A percentile compares a stretch with the other conserved stretches of the same genome.
Conservation (phyloP, 352 stramenopile species). For the Phytophthora citricola region DNA sequence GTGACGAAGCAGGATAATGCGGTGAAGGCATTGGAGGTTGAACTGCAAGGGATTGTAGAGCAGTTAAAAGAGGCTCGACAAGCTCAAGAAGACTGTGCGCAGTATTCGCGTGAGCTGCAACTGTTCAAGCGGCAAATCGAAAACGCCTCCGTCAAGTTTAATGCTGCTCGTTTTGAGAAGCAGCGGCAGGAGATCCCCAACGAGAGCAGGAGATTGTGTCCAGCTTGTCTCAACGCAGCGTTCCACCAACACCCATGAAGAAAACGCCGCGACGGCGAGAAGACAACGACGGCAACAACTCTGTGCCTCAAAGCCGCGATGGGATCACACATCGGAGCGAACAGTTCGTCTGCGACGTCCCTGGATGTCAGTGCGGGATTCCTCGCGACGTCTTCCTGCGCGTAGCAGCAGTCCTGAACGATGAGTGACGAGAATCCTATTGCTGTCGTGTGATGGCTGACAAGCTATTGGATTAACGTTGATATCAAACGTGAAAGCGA, state of each 20-base stretch:
- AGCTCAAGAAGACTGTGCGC: conserved; percentile 44
- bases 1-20: conserved; percentile 49
- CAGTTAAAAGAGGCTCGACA: conserved; percentile 45
- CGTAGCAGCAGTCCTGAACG: conserved; percentile 54
- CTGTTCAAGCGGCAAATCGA: conserved; percentile 63
- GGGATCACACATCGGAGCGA: conserved; percentile 6
- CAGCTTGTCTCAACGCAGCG: conserved; percentile 11
- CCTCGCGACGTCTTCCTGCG: conserved; percentile 67
- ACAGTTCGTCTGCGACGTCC: conserved; percentile 57
- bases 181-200: conserved; percentile 3
- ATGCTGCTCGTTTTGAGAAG: conserved; percentile 33
- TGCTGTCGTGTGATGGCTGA: too few relatives aligned
- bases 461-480: too few relatives aligned
- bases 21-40: conserved; percentile 43
- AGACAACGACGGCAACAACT: conserved; percentile 7
- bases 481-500: too few relatives aligned
- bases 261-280: conserved; percentile 20
- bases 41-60: conserved; percentile 39
- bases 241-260: conserved; percentile 12
- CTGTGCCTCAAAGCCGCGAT: background rate
- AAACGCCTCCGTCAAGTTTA: conserved; percentile 56
- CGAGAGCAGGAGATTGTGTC: conserved; percentile 1
- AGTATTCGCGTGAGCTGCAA: conserved; percentile 39
- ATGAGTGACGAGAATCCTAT: conserved; percentile 34
- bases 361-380: conserved; percentile 61